Conservation (phyloP, 805 yeast genomes). For the Starmerella stellata region DNA sequence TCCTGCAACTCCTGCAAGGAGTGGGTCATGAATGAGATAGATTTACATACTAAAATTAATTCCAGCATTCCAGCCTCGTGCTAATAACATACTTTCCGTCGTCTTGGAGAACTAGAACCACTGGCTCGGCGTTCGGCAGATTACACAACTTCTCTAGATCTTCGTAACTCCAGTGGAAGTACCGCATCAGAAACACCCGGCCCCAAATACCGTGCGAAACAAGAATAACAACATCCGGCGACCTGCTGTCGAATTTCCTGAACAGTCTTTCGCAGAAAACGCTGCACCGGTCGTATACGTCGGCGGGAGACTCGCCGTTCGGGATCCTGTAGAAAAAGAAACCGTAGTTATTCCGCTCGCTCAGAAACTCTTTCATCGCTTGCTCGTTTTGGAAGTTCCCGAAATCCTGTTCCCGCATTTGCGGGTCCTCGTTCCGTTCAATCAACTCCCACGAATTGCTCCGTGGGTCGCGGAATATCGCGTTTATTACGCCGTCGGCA, state of each 20-base stretch:
- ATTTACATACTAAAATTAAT: too few relatives aligned
- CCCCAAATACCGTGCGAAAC: slow-evolving; percentile 94
- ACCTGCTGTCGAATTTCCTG: slow-evolving; percentile 50
- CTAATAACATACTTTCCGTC: slow-evolving; percentile 35
- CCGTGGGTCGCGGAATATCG: slow-evolving; percentile 18
- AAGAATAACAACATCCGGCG: slow-evolving; percentile 62
- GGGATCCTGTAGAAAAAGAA: slow-evolving; percentile 80
- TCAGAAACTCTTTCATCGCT: slow-evolving; percentile 60
- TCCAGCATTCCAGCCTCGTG: slow-evolving; percentile 58
- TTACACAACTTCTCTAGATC: slow-evolving; percentile 69
- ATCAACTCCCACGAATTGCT: slow-evolving; percentile 29
- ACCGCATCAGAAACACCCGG: slow-evolving; percentile 77
- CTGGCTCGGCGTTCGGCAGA: slow-evolving; percentile 67
- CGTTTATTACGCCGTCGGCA: slow-evolving; percentile 47
- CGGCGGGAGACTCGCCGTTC: slow-evolving; percentile 90
- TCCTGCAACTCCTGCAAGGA: too few relatives aligned
- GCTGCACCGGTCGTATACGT: slow-evolving; percentile 79
- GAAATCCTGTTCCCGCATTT: slow-evolving; percentile 87
- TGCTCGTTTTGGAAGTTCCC: slow-evolving; percentile 72
- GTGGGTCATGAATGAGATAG: too few relatives aligned
- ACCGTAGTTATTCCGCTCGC: slow-evolving; percentile 73
- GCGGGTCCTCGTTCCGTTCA: slow-evolving; percentile 47
- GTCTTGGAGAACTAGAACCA: slow-evolving; percentile 50
- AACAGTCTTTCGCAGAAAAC: slow-evolving; percentile 76
- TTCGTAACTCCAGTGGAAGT: slow-evolving; percentile 89